A percentile compares a stretch with the other conserved stretches of the same genome.
phyloP scores from a whole-genome alignment of 2,329 filamentous ascomycete genomes.

The Monosporascus sp. region DNA sequence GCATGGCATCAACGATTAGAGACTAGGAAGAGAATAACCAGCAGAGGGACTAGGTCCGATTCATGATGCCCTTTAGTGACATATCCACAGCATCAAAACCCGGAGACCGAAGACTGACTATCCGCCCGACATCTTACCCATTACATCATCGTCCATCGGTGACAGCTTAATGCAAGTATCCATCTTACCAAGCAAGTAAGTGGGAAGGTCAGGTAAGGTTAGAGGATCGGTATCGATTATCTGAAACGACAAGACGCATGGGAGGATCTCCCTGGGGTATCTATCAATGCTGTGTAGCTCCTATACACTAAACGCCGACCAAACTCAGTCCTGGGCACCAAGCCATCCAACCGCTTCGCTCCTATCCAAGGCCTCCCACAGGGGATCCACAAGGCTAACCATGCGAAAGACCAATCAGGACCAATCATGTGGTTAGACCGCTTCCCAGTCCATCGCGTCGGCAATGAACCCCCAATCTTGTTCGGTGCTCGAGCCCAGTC shows the following conservation, averaged over 20 bases:
- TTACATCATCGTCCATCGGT: too few species aligned
- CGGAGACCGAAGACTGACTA: too few species aligned
- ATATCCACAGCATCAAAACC: too few species aligned
- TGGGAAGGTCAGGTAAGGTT: neutral
- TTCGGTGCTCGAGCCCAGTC: constrained; percentile 20
- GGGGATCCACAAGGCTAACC: neutral
- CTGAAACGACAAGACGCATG: neutral
- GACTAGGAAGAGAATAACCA: too few species aligned
- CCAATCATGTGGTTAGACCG: constrained; percentile 17
- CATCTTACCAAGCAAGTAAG: too few species aligned
- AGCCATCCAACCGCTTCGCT: neutral
- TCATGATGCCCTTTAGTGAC: too few species aligned
- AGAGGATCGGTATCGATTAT: neutral
- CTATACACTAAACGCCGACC: constrained; percentile 1
- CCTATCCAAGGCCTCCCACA: neutral
- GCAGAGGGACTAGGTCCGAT: too few species aligned
- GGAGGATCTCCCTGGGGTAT: neutral
- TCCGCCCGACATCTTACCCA: too few species aligned
- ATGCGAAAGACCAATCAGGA: neutral
- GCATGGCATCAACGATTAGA: too few species aligned
- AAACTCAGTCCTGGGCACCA: neutral
- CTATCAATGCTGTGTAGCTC: constrained; percentile 1
- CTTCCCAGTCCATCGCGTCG: constrained; percentile 57
- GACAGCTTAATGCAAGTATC: too few species aligned
- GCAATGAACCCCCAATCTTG: constrained; percentile 53